Evolutionary conservation across 768 basidiomycete species (phyloP), one percentile per base, ranked within the genome.

Genomic region (Russula griseocarnosa): DNA sequence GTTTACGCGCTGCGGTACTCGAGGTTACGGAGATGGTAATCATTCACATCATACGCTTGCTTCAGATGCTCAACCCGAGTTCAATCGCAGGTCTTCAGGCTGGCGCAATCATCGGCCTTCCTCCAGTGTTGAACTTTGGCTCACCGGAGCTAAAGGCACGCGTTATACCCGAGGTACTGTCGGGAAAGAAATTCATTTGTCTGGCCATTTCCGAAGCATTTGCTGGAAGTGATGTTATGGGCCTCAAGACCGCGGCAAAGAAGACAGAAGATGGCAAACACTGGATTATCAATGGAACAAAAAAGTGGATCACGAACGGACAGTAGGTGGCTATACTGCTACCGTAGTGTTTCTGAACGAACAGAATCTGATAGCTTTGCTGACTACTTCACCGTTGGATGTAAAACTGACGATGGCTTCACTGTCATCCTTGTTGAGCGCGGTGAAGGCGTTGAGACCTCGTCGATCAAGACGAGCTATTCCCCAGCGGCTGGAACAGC

Each of bases 141-240:
- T 81, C 77, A 36, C 80, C 81, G 2, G 84, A 80, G 52, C 75
- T 94, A 28, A 79, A 82, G 61, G 77, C 77, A 3, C 81, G 76
- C 67, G 76, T 85, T 56, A 67, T 85, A 10, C 83, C 84, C 1
- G 85, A 88, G 49, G 82, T 90, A 14, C 77, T 91, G 60, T 74
- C 77, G 47, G 87, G 87, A 32, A 88, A 87, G 76, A 92, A 92
- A 77, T 88, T 87, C 72, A 92, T 97, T 65, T 88, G 84, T 62
- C 76, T 96, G 36, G 94, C 93, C 49, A 91, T 96, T 67, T 88
- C 88, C 13, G 94, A 96, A 75, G 92, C 93, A 3, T 89, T 89
- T 61, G 92, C 92, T 11, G 92, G 88, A 46, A 87, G 85, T 68
- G 93, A 95, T 73, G 92, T 97, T 10, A 79, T 82, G 74, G 90